Conservation (phyloP, 106 monocot species). For the Dioscorea dumetorum region DNA sequence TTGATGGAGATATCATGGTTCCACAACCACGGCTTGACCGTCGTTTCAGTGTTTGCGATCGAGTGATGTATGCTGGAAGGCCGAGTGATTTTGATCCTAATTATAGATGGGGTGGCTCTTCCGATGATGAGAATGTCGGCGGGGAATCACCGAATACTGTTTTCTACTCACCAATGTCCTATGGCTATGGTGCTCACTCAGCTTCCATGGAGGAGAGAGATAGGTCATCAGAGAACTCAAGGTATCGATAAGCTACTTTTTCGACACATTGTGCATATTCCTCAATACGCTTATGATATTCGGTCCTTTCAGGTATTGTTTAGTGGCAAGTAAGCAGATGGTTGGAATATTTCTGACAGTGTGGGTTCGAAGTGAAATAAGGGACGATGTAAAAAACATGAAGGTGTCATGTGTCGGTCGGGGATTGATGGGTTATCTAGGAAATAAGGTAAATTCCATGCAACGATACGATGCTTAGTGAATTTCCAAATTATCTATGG, state of each 20-base stretch:
- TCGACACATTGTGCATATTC: too few species aligned
- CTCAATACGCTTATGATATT: background rate
- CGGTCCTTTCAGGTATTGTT: conserved; percentile 36
- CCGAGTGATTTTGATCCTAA: conserved; percentile 52
- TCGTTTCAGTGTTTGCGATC: conserved; percentile 60
- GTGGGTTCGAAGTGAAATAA: conserved; percentile 54
- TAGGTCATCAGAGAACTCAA: conserved; percentile 23
- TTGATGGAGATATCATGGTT: conserved; percentile 33
- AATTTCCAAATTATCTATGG: background rate
- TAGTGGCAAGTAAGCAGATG: conserved; percentile 77
- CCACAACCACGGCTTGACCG: conserved; percentile 44
- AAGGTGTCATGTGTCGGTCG: conserved; percentile 71
- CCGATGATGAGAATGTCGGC: conserved; percentile 39
- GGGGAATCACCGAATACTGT: conserved; percentile 25
- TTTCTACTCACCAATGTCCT: conserved; percentile 26
- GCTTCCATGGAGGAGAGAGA: conserved; percentile 37
- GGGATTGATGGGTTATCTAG: conserved; percentile 77
- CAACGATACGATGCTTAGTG: background rate
- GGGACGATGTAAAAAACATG: conserved; percentile 52
- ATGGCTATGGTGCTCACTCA: conserved; percentile 22
- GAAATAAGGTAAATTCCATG: conserved; percentile 51
- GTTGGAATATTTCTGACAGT: conserved; percentile 69
- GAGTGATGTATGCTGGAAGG: conserved; percentile 28
- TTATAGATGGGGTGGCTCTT: conserved; percentile 36
- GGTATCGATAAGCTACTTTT: conserved; percentile 20